A percentile compares a stretch with the other conserved stretches of the same genome.
phyloP scores from a whole-genome alignment of 768 basidiomycete species.

The Tremella fuciformis region DNA sequence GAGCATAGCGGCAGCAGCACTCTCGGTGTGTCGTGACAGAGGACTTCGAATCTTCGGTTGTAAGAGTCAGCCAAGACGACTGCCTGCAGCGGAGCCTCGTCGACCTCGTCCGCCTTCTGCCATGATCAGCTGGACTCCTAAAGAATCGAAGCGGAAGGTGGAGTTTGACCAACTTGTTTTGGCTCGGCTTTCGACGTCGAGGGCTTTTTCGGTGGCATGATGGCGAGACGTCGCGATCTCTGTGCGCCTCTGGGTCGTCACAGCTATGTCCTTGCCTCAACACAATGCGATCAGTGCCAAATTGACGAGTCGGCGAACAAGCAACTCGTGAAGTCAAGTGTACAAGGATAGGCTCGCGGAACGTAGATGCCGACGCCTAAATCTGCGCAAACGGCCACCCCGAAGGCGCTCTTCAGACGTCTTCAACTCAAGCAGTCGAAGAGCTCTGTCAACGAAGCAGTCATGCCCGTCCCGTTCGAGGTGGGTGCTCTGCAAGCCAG shows the following conservation, averaged over 20 bases:
- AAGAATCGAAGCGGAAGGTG: background rate
- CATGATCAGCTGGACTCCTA: slow-evolving; percentile 4
- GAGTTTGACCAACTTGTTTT: slow-evolving; percentile 25
- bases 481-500: slow-evolving; percentile 17
- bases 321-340: background rate
- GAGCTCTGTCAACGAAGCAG: no score
- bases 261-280: no score
- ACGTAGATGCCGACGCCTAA: no score
- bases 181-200: slow-evolving; percentile 22
- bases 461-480: slow-evolving; percentile 91
- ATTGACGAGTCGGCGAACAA: background rate
- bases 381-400: no score
- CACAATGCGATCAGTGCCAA: background rate
- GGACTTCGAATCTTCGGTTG: slow-evolving; percentile 85
- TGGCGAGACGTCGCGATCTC: background rate
- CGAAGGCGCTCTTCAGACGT: no score
- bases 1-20: slow-evolving; percentile 92
- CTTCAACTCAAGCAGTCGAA: no score
- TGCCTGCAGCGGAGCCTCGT: slow-evolving; percentile 83
- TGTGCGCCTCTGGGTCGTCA: no score
- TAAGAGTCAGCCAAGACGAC: slow-evolving; percentile 95
- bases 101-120: slow-evolving; percentile 42
- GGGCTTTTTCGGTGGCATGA: slow-evolving; percentile 42
- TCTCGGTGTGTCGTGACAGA: slow-evolving; percentile 82
- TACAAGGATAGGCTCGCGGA: no score